Percentiles rank a stretch among this genome's conserved stretches.
These are phyloP conservation scores for Scytalidium sp. DNA, from an alignment of 2,329 filamentous ascomycete species.

Conservation along the genomic window DNA sequence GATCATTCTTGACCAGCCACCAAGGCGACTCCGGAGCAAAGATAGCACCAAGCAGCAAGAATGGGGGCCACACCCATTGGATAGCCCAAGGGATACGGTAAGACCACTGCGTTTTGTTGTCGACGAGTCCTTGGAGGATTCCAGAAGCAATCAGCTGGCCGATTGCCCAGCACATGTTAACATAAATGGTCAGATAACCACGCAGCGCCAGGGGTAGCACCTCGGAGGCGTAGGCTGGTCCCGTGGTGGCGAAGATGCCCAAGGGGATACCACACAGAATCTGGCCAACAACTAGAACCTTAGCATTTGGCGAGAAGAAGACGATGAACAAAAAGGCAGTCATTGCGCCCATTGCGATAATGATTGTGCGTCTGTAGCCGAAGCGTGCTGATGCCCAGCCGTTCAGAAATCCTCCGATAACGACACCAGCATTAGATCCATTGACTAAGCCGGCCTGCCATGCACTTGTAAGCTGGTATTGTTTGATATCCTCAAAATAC, in stretches of 20 bases:
- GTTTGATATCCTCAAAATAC: constrained; percentile 8
- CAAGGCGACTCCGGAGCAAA: constrained; percentile 46
- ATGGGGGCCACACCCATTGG: constrained; percentile 47
- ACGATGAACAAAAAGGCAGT: constrained; percentile 45
- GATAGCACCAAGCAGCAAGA: constrained; percentile 38
- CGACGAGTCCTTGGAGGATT: constrained; percentile 38
- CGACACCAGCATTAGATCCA: constrained; percentile 34
- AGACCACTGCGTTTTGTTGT: constrained; percentile 39
- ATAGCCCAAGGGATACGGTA: constrained; percentile 46
- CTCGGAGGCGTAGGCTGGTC: constrained; percentile 42
- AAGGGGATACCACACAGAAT: constrained; percentile 45
- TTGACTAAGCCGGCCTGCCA: constrained; percentile 41
- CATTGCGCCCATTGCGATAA: constrained; percentile 33
- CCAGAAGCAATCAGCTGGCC: constrained; percentile 44
- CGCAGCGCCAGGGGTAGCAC: constrained; percentile 39
- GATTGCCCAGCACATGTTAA: constrained; percentile 42
- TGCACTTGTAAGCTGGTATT: constrained; percentile 33
- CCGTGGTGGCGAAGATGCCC: constrained; percentile 44
- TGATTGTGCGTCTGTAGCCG: constrained; percentile 43
- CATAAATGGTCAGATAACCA: constrained; percentile 38
- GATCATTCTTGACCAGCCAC: constrained; percentile 41
- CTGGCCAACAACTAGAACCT: constrained; percentile 41
- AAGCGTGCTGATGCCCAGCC: constrained; percentile 44
- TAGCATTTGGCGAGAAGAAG: constrained; percentile 43
- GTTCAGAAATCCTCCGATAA: constrained; percentile 37